A percentile compares a stretch with the other conserved stretches of the same genome.
Conservation (phyloP, 768 basidiomycete species). For the Kwoniella heveanensis region DNA sequence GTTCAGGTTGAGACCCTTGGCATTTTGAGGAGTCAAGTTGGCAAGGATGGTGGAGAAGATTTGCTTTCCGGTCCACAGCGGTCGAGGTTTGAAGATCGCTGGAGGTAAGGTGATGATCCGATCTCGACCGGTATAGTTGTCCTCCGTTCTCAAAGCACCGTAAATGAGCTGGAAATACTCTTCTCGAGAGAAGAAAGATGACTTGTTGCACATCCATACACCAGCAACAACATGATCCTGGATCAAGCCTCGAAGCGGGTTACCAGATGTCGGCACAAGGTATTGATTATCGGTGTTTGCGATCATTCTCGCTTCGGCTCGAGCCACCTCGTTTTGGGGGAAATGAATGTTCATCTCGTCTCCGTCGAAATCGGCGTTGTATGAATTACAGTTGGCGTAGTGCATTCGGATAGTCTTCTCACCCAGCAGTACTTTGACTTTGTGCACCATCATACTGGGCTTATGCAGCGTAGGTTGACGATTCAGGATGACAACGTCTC, state of each 20-base stretch:
- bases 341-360: constrained; percentile 99
- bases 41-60: constrained; percentile 90
- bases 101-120: constrained; percentile 82
- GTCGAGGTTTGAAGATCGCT: constrained; percentile 83
- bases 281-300: constrained; percentile 99
- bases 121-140: constrained; percentile 64
- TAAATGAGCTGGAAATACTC: constrained; percentile 96
- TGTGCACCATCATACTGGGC: constrained; percentile 99
- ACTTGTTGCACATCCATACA: constrained; percentile 98
- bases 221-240: constrained; percentile 99
- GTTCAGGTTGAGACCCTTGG: constrained; percentile 78
- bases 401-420: constrained; percentile 99
- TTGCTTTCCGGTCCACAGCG: constrained; percentile 98
- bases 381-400: constrained; percentile 99
- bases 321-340: constrained; percentile 92
- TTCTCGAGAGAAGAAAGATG: constrained; percentile 90
- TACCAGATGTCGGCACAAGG: constrained; percentile 97
- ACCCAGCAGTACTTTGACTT: constrained; percentile 83
- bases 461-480: constrained; percentile 98
- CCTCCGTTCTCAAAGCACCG: constrained; percentile 88
- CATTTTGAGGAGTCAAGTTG: constrained; percentile 81
- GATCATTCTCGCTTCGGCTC: constrained; percentile 89
- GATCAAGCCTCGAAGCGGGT: constrained; percentile 93
- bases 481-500: constrained; percentile 92
- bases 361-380: constrained; percentile 92